Evolutionary conservation across 495 filamentous ascomycete species (phyloP), one percentile per base, ranked within the genome.

Genomic region (Mycothermus thermophilus): DNA sequence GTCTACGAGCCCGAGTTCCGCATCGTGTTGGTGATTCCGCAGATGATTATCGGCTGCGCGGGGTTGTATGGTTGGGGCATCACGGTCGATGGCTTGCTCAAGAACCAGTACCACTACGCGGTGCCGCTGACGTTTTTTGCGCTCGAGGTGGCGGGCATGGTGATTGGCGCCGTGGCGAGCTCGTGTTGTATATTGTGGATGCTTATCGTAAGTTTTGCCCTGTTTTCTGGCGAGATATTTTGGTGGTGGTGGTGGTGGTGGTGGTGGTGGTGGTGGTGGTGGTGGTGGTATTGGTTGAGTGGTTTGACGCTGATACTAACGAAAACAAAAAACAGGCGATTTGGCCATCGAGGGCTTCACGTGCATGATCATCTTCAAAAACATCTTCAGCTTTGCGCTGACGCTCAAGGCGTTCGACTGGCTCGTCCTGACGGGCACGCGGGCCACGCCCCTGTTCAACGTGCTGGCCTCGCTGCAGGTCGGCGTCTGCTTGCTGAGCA

Each of bases 141-240:
- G 1, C 62, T 83, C 27, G 63, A 82, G 37, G 79, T 93, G 3
- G 72, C 77, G 41, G 87, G 86, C 0, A 93, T 93, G 81, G 83
- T 94, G 1, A 71, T 92, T 43, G 87, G 87, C 2, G 86, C 87
- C 0, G 83, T 93, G 5, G 75, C 80, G 1, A 79, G 76, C 33
- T 78, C 83, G 1, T 55, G n/a, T n/a, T 95, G n/a, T 95, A 95
- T 46, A 81, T 95, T 45, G 84, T 93, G 1, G 87, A 95, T 61
- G 87, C 87, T 1, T 85, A 94, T 58, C 77, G 85, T 80, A 59
- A 62, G 79, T 71, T 12, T 2, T 6, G 3, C 13, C n/a, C 10
- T n/a, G 13, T 20, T 27, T 32, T 27, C 46, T 3, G 11, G 11
- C 6, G 11, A 6, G 6, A 25, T 25, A 25, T 25, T 25, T 25